phyloP scores from a whole-genome alignment of 2,329 filamentous ascomycete species.

The Dactylellina drechsleri region DNA sequence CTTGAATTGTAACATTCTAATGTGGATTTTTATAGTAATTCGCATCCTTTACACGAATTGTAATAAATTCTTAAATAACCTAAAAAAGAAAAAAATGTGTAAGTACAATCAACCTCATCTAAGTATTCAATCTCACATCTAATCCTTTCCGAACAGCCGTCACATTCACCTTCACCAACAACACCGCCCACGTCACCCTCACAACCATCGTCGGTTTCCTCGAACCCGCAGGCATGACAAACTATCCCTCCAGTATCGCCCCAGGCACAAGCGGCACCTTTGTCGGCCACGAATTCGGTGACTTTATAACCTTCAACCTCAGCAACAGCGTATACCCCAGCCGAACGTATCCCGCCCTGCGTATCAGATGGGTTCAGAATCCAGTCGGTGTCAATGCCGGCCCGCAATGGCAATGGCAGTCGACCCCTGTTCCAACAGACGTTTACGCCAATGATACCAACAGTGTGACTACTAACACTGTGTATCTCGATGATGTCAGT shows the following conservation, averaged over 20 bases:
- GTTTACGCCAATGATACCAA: neutral
- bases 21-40: too few species aligned
- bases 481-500: neutral
- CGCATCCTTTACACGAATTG: too few species aligned
- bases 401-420: constrained; percentile 3
- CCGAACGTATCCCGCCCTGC: neutral
- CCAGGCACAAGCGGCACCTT: neutral
- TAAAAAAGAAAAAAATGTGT: too few species aligned
- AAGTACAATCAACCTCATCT: neutral
- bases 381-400: neutral
- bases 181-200: constrained; percentile 1
- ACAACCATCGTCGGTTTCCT: neutral
- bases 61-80: too few species aligned
- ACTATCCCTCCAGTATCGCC: neutral
- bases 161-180: constrained; percentile 1
- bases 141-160: neutral
- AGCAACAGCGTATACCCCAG: neutral
- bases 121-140: neutral
- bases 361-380: neutral
- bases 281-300: neutral
- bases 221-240: neutral
- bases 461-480: neutral
- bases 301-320: constrained; percentile 4
- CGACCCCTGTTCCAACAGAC: neutral
- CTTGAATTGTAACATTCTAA: too few species aligned